Base-by-base conservation (phyloP, 192 early-diverging fungal species). In the Umbelopsis vinacea region DNA sequence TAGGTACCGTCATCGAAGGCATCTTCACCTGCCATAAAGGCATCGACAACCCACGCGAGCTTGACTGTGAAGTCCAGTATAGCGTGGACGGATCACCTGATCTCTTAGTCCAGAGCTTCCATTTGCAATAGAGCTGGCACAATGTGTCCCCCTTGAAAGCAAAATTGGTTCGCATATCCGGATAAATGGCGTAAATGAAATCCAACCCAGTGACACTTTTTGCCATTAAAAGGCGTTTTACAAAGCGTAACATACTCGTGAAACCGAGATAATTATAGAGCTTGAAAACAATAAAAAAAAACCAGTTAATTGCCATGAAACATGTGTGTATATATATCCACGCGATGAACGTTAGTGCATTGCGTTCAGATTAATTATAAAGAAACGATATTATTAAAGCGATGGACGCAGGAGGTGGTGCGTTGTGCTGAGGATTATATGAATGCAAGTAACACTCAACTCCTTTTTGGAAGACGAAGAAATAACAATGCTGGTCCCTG, bases 1-100 rank as follows among this genome's bases (percentile, higher is more conserved):
- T 37, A 63, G 57, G 57, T n/a, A 63, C 57, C n/a, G 7, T n/a
- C 14, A 63, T 63, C 33, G 57, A 63, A 37, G 93, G 93, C 12
- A 78, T 68, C 6, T 92, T 95, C 70, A 84, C 75, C 19, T 91
- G 90, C 79, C 70, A 71, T 38, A 95, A 94, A 78, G 85, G 82
- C 52, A 55, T 70, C 23, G 75, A 83, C 14, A 94, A 92, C 71
- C 87, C 86, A 10, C 85, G 94, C 7, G 92, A 94, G 76, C 78
- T 95, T 69, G 90, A 87, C 43, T 81, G 92, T 55, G 83, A 84
- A 60, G 87, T 90, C 33, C 70, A 79, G 23, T 89, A 88, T 71
- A 46, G 4, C 46, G 50, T 76, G 5, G 43, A 76, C 57, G 75
- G 70, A 5, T 63, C 57, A 29, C 57, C 57, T 63, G 33, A 21